Percentiles rank a stretch among this genome's conserved stretches.
phyloP scores from a whole-genome alignment of 768 basidiomycete species.

The Myochromella boudieri region DNA sequence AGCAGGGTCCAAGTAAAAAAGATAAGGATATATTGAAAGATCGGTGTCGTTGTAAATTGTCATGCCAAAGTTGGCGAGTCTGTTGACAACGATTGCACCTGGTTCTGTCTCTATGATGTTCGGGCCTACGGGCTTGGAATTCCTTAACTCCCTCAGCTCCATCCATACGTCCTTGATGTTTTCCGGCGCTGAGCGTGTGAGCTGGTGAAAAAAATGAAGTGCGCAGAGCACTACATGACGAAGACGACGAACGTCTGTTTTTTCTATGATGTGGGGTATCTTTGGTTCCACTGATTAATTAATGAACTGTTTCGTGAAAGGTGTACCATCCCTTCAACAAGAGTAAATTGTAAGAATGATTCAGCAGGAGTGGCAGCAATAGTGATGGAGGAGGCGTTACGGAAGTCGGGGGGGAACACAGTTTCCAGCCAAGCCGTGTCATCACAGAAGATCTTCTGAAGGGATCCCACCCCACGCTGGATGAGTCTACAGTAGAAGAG shows the following conservation, averaged over 20 bases:
- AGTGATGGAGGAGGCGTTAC: constrained; percentile 8
- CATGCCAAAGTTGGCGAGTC: constrained; percentile 29
- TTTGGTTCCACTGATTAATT: constrained; percentile 17
- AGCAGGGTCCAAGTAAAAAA: constrained; percentile 44
- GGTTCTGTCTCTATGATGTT: constrained; percentile 30
- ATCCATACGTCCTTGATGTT: constrained; percentile 27
- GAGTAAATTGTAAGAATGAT: constrained; percentile 20
- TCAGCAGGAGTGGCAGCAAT: constrained; percentile 16
- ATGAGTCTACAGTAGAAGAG: constrained; percentile 27
- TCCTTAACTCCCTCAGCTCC: constrained; percentile 27
- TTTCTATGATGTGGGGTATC: constrained; percentile 17
- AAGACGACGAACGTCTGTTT: constrained; percentile 13
- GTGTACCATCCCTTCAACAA: constrained; percentile 17
- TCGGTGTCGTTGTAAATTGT: constrained; percentile 32
- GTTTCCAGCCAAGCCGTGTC: constrained; percentile 26
- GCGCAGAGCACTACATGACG: constrained; percentile 18
- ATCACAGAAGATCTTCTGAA: constrained; percentile 24
- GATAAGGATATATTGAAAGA: constrained; percentile 34
- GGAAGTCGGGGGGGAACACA: constrained; percentile 17
- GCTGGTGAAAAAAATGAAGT: constrained; percentile 29
- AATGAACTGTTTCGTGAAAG: constrained; percentile 24
- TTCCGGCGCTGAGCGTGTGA: constrained; percentile 20
- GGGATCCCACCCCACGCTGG: constrained; percentile 14
- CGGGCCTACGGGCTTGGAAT: constrained; percentile 20
- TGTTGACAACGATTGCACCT: constrained; percentile 24